phyloP scores from a whole-genome alignment of 2,329 filamentous ascomycete genomes.

The Fusarium foetens region DNA sequence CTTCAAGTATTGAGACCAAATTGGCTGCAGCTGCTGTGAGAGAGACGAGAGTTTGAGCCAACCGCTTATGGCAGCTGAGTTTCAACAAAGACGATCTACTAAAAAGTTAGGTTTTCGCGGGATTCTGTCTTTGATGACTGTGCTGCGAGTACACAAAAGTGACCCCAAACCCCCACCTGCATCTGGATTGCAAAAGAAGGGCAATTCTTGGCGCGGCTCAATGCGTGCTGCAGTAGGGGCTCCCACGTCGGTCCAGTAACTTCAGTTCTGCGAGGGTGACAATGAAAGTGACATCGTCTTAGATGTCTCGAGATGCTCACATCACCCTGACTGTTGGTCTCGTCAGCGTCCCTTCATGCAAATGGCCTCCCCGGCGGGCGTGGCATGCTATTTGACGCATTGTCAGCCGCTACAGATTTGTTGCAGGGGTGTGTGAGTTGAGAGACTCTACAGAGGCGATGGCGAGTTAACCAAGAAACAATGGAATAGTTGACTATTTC shows the following conservation, averaged over 20 bases:
- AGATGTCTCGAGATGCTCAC: conserved; percentile 25
- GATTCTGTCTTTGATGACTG: conserved; percentile 3
- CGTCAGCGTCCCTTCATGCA: conserved; percentile 27
- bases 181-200: conserved; percentile 29
- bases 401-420: conserved; percentile 32
- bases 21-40: background rate
- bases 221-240: conserved; percentile 13
- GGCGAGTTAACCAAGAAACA: conserved; percentile 2
- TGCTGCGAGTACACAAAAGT: background rate
- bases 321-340: conserved; percentile 33
- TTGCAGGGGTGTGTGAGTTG: conserved; percentile 20
- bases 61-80: conserved; percentile 24
- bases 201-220: conserved; percentile 35
- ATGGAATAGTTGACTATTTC: conserved; percentile 5
- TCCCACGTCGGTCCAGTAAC: conserved; percentile 5
- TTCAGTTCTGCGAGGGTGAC: background rate
- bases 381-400: conserved; percentile 29
- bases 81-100: background rate
- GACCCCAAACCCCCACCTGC: conserved; percentile 31
- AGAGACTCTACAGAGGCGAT: conserved; percentile 6
- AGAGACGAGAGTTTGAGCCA: conserved; percentile 13
- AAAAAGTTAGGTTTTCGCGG: conserved; percentile 3
- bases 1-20: background rate
- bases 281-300: background rate
- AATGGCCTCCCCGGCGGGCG: conserved; percentile 16